Evolutionary conservation across 2,329 filamentous ascomycete genomes (phyloP).

Genomic region (Fusarium globosum): DNA sequence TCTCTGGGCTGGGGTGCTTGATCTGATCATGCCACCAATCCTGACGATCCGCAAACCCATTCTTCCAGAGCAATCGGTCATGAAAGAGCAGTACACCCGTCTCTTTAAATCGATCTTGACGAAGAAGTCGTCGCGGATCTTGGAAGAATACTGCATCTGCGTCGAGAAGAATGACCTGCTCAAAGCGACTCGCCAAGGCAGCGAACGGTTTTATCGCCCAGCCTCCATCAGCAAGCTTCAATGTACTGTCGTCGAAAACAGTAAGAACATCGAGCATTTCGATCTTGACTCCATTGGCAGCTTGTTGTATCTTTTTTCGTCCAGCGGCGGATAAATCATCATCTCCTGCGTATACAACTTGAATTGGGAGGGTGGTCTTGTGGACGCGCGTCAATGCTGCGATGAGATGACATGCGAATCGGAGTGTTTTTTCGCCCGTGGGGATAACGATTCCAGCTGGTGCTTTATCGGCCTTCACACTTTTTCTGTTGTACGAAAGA

Average conservation of each 20-base stretch:
- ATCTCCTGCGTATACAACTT: slow-evolving; percentile 53
- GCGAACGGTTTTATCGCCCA: slow-evolving; percentile 58
- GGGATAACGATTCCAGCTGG: slow-evolving; percentile 52
- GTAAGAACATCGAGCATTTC: slow-evolving; percentile 49
- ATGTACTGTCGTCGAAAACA: slow-evolving; percentile 48
- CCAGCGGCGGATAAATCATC: slow-evolving; percentile 43
- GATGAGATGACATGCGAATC: slow-evolving; percentile 52
- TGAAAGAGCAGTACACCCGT: slow-evolving; percentile 55
- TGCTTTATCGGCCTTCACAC: slow-evolving; percentile 8
- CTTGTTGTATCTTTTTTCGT: slow-evolving; percentile 41
- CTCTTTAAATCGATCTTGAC: slow-evolving; percentile 46
- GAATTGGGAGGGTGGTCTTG: slow-evolving; percentile 48
- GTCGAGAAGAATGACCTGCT: slow-evolving; percentile 54
- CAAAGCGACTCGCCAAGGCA: slow-evolving; percentile 50
- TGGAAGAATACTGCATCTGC: slow-evolving; percentile 55
- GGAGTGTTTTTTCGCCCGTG: slow-evolving; percentile 46
- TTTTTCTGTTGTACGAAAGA: slow-evolving; percentile 3
- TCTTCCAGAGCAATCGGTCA: slow-evolving; percentile 55
- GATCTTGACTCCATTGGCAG: slow-evolving; percentile 30
- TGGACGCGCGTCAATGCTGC: slow-evolving; percentile 47
- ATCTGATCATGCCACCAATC: slow-evolving; percentile 54
- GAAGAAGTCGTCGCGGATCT: slow-evolving; percentile 48
- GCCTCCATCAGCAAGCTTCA: slow-evolving; percentile 46
- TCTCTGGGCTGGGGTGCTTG: slow-evolving; percentile 47
- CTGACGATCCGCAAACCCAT: slow-evolving; percentile 48